These are phyloP conservation scores for Byssothecium circinans DNA, from an alignment of 2,329 filamentous ascomycete genomes.

Conservation along the genomic window DNA sequence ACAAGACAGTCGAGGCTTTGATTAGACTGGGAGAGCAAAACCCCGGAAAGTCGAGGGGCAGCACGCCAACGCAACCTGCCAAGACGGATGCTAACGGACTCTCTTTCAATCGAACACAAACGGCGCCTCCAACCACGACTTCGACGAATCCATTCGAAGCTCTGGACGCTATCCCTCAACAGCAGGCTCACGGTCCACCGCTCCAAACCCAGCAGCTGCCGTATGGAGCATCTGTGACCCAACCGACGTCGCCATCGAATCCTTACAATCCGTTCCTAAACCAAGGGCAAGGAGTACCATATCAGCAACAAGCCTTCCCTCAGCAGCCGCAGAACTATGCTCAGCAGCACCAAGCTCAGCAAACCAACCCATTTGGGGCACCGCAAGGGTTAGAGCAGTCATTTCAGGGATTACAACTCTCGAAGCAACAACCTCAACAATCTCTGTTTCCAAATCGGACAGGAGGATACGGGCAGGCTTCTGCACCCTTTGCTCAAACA, in stretches of 20 bases:
- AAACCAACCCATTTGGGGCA: conserved; percentile 22
- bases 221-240: conserved; percentile 24
- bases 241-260: conserved; percentile 39
- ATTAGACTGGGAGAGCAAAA: conserved; percentile 73
- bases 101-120: conserved; percentile 44
- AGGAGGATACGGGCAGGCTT: conserved; percentile 57
- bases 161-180: conserved; percentile 37
- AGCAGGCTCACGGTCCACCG: conserved; percentile 32
- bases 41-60: conserved; percentile 46
- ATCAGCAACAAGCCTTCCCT: conserved; percentile 22
- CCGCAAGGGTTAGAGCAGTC: conserved; percentile 61
- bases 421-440: conserved; percentile 28
- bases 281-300: conserved; percentile 34
- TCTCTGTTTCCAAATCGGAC: conserved; percentile 75
- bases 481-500: conserved; percentile 40
- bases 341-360: conserved; percentile 18
- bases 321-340: conserved; percentile 15
- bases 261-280: conserved; percentile 72
- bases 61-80: conserved; percentile 49
- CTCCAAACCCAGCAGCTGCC: conserved; percentile 36
- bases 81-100: conserved; percentile 54
- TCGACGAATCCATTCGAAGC: conserved; percentile 51
- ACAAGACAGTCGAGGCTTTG: conserved; percentile 82
- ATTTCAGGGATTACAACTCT: conserved; percentile 75
- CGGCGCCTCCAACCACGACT: conserved; percentile 23